Evolutionary conservation across 2,329 filamentous ascomycete genomes (phyloP), one percentile per base, ranked within the genome.

Genomic region (Sporothrix euskadiensis): DNA sequence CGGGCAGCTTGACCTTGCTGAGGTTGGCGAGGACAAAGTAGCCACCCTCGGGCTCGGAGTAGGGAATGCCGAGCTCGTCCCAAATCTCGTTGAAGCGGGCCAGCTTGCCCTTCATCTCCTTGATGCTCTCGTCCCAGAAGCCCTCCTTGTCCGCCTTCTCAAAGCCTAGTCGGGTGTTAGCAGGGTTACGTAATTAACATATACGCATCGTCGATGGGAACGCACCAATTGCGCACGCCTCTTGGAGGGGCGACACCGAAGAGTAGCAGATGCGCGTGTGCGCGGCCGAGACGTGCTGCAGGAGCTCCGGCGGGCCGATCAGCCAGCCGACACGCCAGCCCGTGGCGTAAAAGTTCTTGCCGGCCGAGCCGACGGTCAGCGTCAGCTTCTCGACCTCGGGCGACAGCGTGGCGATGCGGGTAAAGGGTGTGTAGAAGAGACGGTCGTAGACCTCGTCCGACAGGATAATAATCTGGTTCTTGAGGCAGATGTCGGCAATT

Each of bases 1-100:
- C 87, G 0, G 96, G 96, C 5, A 99, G 81, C 80, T 92, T 89
- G 73, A 99, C 93, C 80, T 95, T 94, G 73, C 89, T 86, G 86
- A 98, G 91, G 84, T 99, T 99, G 76, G 93, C 96, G 71, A 99
- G 89, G 54, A 99, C 93, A 80, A 99, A 99, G 85, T 99, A 99
- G 26, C 96, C 96, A 71, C 96, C 96, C 82, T 99, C 94, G 4
- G 96, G 96, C 74, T 97, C 92, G 1, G 93, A 95, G 84, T 95
- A 97, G 4, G 92, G 91, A 69, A 95, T 85, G 19, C 86, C 88
- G 7, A 95, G 87, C 83, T 95, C 92, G 69, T 89, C 85, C 85
- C 92, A 95, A 56, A 95, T 85, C 75, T 91, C 86, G 81, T 95
- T 97, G 86, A 99, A 98, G 32, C 88, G 89, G 77, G 92, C 87